Evolutionary conservation across 2,329 filamentous ascomycete species (phyloP), one percentile per base, ranked within the genome.

Genomic region (Aspergillus phoenicis): DNA sequence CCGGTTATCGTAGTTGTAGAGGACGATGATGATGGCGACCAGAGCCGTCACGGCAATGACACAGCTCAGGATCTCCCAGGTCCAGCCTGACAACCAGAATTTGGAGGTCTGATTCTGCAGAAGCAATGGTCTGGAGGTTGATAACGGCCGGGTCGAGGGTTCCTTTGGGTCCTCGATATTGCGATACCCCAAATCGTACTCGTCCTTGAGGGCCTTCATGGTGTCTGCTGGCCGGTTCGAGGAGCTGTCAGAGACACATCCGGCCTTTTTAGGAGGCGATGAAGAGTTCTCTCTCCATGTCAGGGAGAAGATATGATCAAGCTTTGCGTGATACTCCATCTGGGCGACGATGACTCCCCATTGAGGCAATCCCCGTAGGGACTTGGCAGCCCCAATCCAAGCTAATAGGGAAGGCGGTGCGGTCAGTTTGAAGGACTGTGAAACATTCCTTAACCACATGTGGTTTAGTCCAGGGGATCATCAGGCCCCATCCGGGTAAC

Each of bases 11-110:
- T 72, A 71, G 5, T 58, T 57, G 5, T 66, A 49, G 5, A 80
- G 63, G 10, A 78, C 65, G 3, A 62, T 67, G 17, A 78, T 63
- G 8, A 79, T 78, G 4, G 68, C 68, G 5, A 57, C 67, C 55
- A 80, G 71, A 53, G 75, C 73, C 0, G 68, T n/a, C 2, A 77
- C 68, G 20, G 74, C 74, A 7, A 69, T 66, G 0, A 66, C 43
- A 62, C 63, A 66, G 41, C 66, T 63, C 22, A 68, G 28, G 10
- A 70, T 64, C 57, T 69, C 67, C 58, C 62, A 62, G 24, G 62
- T 54, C 68, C 69, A 71, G 38, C 65, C 28, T 47, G 53, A n/a
- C 52, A 64, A 66, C 59, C 65, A 56, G 62, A 53, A 64, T 17
- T 56, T 52, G 5, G 57, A 52, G 26, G 54, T 51, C 49, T 64